A percentile compares a stretch with the other conserved stretches of the same genome.
Evolutionary conservation across 495 filamentous ascomycete species (phyloP).

Genomic region (Astrothelium subdiscretum): DNA sequence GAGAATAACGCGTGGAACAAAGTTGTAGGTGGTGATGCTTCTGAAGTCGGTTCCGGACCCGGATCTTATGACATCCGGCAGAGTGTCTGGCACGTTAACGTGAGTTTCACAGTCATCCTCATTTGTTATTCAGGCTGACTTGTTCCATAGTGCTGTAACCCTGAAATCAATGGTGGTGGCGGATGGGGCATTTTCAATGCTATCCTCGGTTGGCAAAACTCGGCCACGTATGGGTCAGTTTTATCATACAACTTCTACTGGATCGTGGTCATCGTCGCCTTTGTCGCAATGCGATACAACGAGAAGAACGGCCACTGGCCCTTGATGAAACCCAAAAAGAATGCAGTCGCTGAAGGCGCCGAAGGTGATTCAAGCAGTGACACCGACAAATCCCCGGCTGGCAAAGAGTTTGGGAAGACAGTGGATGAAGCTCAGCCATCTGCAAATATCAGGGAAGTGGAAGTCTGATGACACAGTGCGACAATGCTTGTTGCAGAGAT

Average conservation of each 20-base stretch:
- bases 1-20: constrained; percentile 53
- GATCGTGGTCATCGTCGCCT: constrained; percentile 52
- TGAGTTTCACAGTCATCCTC: constrained; percentile 27
- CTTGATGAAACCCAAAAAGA: constrained; percentile 32
- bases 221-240: constrained; percentile 71
- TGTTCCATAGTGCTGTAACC: constrained; percentile 57
- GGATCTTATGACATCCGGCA: constrained; percentile 79
- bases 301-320: constrained; percentile 60
- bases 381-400: neutral
- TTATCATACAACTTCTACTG: constrained; percentile 87
- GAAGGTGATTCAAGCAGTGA: neutral
- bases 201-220: constrained; percentile 76
- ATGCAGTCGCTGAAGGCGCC: neutral
- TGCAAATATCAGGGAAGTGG: neutral
- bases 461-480: neutral
- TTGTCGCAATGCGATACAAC: constrained; percentile 51
- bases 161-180: constrained; percentile 55
- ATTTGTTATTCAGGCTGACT: neutral
- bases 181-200: constrained; percentile 92
- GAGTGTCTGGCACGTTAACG: constrained; percentile 87
- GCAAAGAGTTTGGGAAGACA: neutral
- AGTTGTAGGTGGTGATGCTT: constrained; percentile 56
- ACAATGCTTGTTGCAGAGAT: neutral
- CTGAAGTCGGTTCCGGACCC: constrained; percentile 62
- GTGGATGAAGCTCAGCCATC: neutral